A percentile compares a stretch with the other conserved stretches of the same genome.
Evolutionary conservation across 1,284 basidiomycete genomes (phyloP).

Genomic region (Lentinula novae-zelandiae): DNA sequence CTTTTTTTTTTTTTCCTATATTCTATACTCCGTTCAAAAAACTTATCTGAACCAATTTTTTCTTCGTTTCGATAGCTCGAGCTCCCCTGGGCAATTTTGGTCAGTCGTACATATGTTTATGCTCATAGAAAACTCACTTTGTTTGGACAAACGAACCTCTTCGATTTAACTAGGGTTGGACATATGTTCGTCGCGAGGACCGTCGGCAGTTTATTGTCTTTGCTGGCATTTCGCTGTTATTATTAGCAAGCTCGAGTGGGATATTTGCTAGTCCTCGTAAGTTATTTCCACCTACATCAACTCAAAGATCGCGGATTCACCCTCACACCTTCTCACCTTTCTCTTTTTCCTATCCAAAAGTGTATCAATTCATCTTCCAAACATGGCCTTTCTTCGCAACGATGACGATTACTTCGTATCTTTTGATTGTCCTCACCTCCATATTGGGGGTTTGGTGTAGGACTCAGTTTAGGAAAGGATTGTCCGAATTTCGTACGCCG

Average conservation of each 20-base stretch:
- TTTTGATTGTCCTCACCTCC: slow-evolving; percentile 37
- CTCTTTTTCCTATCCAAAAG: slow-evolving; percentile 16
- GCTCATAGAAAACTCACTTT: background rate
- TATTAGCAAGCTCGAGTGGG: slow-evolving; percentile 37
- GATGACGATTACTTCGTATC: slow-evolving; percentile 36
- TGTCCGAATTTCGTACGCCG: slow-evolving; percentile 43
- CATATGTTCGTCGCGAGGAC: slow-evolving; percentile 43
- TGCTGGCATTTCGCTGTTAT: slow-evolving; percentile 34
- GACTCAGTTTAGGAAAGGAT: slow-evolving; percentile 47
- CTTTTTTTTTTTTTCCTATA: background rate
- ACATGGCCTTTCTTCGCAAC: slow-evolving; percentile 50
- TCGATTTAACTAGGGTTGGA: slow-evolving; percentile 38
- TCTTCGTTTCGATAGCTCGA: slow-evolving; percentile 28
- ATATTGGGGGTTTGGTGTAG: slow-evolving; percentile 43
- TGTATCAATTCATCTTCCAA: slow-evolving; percentile 45
- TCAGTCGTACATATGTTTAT: slow-evolving; percentile 14
- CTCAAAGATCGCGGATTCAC: background rate
- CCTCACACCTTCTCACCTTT: background rate
- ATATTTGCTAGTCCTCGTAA: slow-evolving; percentile 41
- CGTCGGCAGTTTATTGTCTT: slow-evolving; percentile 39
- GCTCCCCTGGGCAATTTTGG: slow-evolving; percentile 45
- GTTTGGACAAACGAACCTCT: background rate
- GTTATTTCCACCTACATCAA: slow-evolving; percentile 15
- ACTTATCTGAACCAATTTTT: background rate
- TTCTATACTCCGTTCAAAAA: background rate